Percentiles rank a stretch among this genome's conserved stretches.
Evolutionary conservation across 1,139 yeast species (phyloP).

Genomic region (Geotrichum europaeum): DNA sequence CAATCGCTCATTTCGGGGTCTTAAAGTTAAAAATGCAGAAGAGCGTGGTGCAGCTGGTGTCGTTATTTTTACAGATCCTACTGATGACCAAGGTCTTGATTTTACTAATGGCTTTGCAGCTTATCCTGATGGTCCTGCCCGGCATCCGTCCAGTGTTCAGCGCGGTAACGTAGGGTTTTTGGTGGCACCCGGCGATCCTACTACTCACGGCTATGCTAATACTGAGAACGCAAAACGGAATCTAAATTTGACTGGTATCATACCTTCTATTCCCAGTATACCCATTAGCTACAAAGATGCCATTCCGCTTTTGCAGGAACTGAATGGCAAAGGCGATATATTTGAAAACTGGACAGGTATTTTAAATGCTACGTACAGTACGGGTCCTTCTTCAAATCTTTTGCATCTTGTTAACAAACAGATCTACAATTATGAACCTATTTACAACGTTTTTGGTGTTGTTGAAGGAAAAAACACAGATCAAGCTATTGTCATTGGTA

Average conservation of each 20-base stretch:
- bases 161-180: conserved; percentile 79
- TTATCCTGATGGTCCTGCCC: conserved; percentile 63
- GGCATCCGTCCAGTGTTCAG: conserved; percentile 66
- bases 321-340: conserved; percentile 50
- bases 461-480: conserved; percentile 45
- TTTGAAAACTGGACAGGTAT: conserved; percentile 46
- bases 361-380: conserved; percentile 44
- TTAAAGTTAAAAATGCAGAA: conserved; percentile 63
- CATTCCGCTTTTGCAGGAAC: conserved; percentile 46
- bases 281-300: conserved; percentile 60
- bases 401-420: conserved; percentile 51
- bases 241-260: conserved; percentile 44
- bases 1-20: conserved; percentile 56
- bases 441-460: conserved; percentile 53
- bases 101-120: conserved; percentile 47
- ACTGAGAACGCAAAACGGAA: conserved; percentile 43
- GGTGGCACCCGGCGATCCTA: conserved; percentile 84
- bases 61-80: conserved; percentile 56
- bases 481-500: conserved; percentile 55
- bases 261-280: conserved; percentile 53
- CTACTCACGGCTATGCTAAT: conserved; percentile 78
- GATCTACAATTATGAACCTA: conserved; percentile 49
- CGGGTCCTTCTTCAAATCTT: conserved; percentile 53
- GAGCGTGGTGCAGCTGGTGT: conserved; percentile 57
- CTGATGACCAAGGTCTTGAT: conserved; percentile 50